Conservation (phyloP, 2,329 filamentous ascomycete species). For the Fusarium foetens region DNA sequence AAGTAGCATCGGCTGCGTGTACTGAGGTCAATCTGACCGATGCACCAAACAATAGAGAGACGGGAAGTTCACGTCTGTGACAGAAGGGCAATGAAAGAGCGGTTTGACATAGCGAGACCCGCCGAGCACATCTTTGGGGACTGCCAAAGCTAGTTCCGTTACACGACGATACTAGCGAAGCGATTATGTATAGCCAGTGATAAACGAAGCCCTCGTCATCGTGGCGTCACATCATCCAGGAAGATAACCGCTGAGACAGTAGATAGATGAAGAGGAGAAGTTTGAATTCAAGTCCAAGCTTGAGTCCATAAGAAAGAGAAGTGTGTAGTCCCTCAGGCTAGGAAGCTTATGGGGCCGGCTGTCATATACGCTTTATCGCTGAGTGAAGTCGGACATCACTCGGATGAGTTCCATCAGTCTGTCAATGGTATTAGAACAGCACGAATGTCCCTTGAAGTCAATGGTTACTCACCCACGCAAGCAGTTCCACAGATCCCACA, state of each 20-base stretch:
- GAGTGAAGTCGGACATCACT: not conserved
- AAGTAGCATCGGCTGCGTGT: accelerated
- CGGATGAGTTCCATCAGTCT: not conserved
- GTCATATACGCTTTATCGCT: not conserved
- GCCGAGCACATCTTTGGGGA: not conserved
- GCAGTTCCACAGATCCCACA: not conserved
- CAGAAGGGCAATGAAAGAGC: not conserved
- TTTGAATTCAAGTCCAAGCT: not conserved
- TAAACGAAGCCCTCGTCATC: not conserved
- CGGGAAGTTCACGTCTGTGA: not conserved
- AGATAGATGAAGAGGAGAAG: not conserved
- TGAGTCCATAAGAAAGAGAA: not conserved
- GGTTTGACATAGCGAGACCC: not conserved
- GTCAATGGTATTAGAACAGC: not conserved
- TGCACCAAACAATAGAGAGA: not conserved
- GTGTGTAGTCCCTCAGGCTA: accelerated
- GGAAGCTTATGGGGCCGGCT: accelerated
- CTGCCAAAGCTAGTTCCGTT: not conserved
- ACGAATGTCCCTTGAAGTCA: accelerated
- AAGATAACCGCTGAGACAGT: not conserved
- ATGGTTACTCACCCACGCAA: not conserved
- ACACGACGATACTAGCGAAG: not conserved
- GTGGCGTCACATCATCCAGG: not conserved
- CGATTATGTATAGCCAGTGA: not conserved
- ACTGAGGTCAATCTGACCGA: not conserved